Evolutionary conservation across 2,329 filamentous ascomycete genomes (phyloP), one percentile per base, ranked within the genome.

Genomic region (Mycosphaerella sp.): DNA sequence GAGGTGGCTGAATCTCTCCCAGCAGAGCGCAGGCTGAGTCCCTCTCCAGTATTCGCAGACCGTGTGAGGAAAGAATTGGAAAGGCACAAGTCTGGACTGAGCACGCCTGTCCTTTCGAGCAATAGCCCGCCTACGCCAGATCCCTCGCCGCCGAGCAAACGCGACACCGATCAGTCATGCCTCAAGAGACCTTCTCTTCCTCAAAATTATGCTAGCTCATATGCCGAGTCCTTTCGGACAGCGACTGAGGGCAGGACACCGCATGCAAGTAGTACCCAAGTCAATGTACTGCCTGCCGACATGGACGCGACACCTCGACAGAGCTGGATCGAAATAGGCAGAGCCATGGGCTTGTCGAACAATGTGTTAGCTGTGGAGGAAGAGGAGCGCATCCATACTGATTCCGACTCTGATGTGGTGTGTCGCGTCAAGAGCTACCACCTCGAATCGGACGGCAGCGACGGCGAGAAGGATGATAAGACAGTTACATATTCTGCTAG

Each of bases 201-300:
- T 36, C 14, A 55, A 59, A 36, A 54, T n/a, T 61, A 59, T 44
- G 52, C 61, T 4, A 67, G 72, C 6, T 75, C 73, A 5, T 72
- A 69, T 17, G 71, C 72, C 28, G 73, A 75, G 21, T 75, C 73
- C 0, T 75, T 74, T 58, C 69, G 64, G 40, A 76, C 73, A 1
- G 73, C 73, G 9, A 64, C 66, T 50, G 73, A 75, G 57, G 69
- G 71, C 4, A 66, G 66, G 18, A 49, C 45, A n/a, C 39, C 61
- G 12, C 64, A 63, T 48, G 61, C 61, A 13, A 61, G 56, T 40
- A 52, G 42, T 9, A 58, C 53, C 37, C 50, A 54, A 28, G 47
- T 55, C 42, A 55, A 35, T 46, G 59, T 36, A 44, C 55, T 37
- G 13, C 41, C 52, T 7, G 12, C 47, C 13, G 39, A 14, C 3